Evolutionary conservation across 2,329 filamentous ascomycete genomes (phyloP).

Genomic region (Stenocarpella maydis): DNA sequence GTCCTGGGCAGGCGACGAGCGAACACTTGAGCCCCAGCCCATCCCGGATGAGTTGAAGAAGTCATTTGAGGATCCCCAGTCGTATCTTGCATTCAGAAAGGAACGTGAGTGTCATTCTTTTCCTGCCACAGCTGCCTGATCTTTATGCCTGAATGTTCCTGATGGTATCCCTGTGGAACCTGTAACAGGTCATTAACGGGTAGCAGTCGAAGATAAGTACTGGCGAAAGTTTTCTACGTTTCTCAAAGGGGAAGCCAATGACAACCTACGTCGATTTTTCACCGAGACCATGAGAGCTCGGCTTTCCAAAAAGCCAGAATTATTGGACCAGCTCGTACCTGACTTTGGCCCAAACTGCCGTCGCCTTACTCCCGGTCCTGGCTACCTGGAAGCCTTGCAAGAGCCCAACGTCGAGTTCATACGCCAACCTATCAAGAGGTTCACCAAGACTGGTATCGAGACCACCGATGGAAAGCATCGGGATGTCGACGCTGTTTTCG

Average conservation of each 20-base stretch:
- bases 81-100: constrained; percentile 68
- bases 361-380: constrained; percentile 70
- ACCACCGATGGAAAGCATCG: constrained; percentile 64
- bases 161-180: too few relatives aligned
- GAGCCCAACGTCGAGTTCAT: constrained; percentile 71
- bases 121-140: too few relatives aligned
- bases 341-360: constrained; percentile 72
- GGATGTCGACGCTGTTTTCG: constrained; percentile 71
- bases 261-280: constrained; percentile 55
- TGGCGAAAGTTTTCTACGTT: constrained; percentile 65
- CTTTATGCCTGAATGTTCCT: too few relatives aligned
- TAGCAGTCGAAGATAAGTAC: constrained; percentile 62
- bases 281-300: constrained; percentile 62
- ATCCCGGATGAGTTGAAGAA: constrained; percentile 62
- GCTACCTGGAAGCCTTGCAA: constrained; percentile 71
- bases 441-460: constrained; percentile 68
- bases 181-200: too few relatives aligned
- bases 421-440: constrained; percentile 61
- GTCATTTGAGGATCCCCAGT: constrained; percentile 65
- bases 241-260: constrained; percentile 60
- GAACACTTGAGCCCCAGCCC: constrained; percentile 63
- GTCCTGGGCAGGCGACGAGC: constrained; percentile 64
- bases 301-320: constrained; percentile 61
- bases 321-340: constrained; percentile 65
- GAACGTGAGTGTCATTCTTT: constrained; percentile 36